A percentile compares a stretch with the other conserved stretches of the same genome.
These are phyloP conservation scores for Ophiocordyceps sinensis DNA, from an alignment of 2,329 filamentous ascomycete genomes.

Conservation along the genomic window DNA sequence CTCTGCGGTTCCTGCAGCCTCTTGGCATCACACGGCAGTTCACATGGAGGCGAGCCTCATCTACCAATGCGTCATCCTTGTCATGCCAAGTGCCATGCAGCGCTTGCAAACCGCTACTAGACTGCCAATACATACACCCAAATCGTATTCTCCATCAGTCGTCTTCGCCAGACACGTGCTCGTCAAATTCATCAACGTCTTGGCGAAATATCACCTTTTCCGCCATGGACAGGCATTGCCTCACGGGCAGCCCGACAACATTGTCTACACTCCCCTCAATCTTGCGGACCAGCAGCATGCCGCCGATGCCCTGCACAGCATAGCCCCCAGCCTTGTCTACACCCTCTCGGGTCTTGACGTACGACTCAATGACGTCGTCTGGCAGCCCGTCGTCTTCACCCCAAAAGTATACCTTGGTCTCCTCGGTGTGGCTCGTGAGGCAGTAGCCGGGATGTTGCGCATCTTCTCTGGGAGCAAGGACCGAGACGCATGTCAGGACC, in stretches of 20 bases:
- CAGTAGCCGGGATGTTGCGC: constrained; percentile 75
- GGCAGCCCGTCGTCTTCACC: constrained; percentile 37
- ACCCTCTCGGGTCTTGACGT: constrained; percentile 76
- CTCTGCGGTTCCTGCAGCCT: constrained; percentile 1
- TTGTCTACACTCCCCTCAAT: constrained; percentile 89
- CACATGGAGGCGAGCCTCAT: no score
- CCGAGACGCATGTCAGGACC: constrained; percentile 73
- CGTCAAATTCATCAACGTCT: constrained; percentile 43
- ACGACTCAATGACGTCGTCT: constrained; percentile 71
- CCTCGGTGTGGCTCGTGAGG: constrained; percentile 68
- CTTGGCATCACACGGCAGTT: no score
- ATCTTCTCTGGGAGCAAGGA: constrained; percentile 70
- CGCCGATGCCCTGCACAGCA: constrained; percentile 78
- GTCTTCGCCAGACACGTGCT: constrained; percentile 28
- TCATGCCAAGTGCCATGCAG: no score
- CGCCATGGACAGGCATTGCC: constrained; percentile 63
- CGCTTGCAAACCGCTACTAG: neutral
- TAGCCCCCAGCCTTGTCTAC: constrained; percentile 95
- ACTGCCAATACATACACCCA: no score
- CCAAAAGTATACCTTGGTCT: constrained; percentile 84
- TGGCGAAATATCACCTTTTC: constrained; percentile 76
- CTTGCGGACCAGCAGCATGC: constrained; percentile 73
- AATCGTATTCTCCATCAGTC: no score
- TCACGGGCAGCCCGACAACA: constrained; percentile 78
- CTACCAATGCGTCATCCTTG: no score